phyloP scores from a whole-genome alignment of 257 asterid species.

The Linderniella brevidens region DNA sequence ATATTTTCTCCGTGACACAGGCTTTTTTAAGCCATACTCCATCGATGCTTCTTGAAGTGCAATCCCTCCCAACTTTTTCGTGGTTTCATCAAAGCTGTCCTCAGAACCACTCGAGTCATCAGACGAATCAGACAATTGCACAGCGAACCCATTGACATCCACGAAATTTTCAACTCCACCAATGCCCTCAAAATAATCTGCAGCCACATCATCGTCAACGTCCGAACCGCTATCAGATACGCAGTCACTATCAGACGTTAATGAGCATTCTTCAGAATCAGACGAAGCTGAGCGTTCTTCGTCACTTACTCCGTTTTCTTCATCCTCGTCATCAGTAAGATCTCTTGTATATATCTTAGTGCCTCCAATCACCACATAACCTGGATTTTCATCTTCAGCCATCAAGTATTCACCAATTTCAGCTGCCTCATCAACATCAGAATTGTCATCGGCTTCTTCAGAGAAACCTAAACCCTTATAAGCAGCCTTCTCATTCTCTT shows the following conservation, averaged over 20 bases:
- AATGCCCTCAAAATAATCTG: conserved; percentile 73
- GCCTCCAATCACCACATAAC: conserved; percentile 68
- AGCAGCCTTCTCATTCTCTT: conserved; percentile 36
- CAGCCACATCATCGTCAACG: conserved; percentile 76
- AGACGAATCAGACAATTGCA: conserved; percentile 18
- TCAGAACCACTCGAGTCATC: conserved; percentile 21
- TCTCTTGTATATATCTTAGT: conserved; percentile 65
- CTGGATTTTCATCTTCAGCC: conserved; percentile 34
- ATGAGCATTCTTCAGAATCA: conserved; percentile 32
- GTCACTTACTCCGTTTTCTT: conserved; percentile 24
- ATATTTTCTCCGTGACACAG: neutral
- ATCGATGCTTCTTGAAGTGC: conserved; percentile 73
- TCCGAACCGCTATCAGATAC: conserved; percentile 49
- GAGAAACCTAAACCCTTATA: conserved; percentile 20
- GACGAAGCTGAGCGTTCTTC: conserved; percentile 40
- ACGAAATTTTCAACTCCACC: conserved; percentile 35
- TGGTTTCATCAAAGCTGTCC: conserved; percentile 29
- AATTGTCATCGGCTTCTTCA: conserved; percentile 25
- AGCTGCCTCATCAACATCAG: conserved; percentile 13
- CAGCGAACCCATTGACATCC: conserved; percentile 43
- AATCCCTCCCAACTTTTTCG: conserved; percentile 58
- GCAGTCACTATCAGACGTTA: conserved; percentile 33
- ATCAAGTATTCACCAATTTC: conserved; percentile 19
- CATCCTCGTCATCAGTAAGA: conserved; percentile 37
- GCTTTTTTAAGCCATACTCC: conserved; percentile 26